Conservation (phyloP, 306 rosid species). For the Astragalus membranaceus region DNA sequence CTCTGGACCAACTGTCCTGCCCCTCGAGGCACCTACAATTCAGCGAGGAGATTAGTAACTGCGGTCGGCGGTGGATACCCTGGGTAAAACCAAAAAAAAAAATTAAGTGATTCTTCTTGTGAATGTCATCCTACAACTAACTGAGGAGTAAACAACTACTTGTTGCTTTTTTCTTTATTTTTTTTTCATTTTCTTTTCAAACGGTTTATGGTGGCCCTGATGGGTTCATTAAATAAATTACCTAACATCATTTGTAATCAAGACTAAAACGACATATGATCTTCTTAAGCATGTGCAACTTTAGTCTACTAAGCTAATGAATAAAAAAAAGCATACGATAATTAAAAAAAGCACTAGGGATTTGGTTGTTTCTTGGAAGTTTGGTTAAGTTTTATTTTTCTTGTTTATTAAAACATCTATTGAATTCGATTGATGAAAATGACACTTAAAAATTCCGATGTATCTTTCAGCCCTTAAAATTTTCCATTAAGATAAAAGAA, state of each 20-base stretch:
- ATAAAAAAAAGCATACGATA: no score
- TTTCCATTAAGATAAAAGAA: background rate
- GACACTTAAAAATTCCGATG: slow-evolving; percentile 6
- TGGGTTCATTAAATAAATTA: slow-evolving; percentile 6
- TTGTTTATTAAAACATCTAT: background rate
- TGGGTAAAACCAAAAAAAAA: no score
- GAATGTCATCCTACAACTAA: no score
- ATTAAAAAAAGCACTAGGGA: background rate
- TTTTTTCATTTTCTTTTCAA: background rate
- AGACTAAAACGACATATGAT: slow-evolving; percentile 22
- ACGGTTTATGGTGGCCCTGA: slow-evolving; percentile 1
- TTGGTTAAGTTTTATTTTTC: slow-evolving; percentile 18
- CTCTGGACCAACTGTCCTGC: no score
- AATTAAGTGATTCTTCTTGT: no score
- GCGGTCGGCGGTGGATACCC: no score
- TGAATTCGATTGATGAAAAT: slow-evolving; percentile 20
- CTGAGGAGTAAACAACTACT: no score
- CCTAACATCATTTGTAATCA: background rate
- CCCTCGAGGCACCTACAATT: no score
- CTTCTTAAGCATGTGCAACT: slow-evolving; percentile 24
- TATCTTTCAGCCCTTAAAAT: background rate
- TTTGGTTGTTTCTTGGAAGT: slow-evolving; percentile 25
- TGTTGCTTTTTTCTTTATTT: no score
- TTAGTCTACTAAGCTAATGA: slow-evolving; percentile 14
- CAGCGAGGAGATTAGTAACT: no score